A percentile compares a stretch with the other conserved stretches of the same genome.
phyloP scores from a whole-genome alignment of 2,329 filamentous ascomycete species.

The Penicillium corylophilum region DNA sequence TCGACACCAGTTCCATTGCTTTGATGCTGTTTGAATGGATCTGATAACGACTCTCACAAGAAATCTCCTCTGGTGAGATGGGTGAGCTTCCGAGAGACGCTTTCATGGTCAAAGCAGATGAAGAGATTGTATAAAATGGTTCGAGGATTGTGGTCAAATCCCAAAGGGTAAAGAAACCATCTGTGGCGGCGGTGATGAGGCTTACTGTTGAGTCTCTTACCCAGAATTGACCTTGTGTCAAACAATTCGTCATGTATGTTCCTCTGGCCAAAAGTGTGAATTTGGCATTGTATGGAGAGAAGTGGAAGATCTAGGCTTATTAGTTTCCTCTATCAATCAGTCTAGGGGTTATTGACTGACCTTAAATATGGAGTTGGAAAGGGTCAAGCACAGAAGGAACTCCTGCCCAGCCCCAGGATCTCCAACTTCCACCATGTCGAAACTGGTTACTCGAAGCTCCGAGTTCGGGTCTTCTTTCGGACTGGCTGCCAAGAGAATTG shows the following conservation, averaged over 20 bases:
- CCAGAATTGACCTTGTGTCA: constrained; percentile 61
- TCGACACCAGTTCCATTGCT: constrained; percentile 37
- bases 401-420: constrained; percentile 22
- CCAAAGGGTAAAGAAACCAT: constrained; percentile 72
- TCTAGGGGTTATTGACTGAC: constrained; percentile 29
- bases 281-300: constrained; percentile 25
- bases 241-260: constrained; percentile 69
- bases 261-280: constrained; percentile 53
- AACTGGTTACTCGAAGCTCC: constrained; percentile 79
- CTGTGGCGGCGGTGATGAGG: constrained; percentile 69
- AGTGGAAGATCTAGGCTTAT: constrained; percentile 47
- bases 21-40: constrained; percentile 85
- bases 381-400: constrained; percentile 67
- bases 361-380: constrained; percentile 81
- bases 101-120: constrained; percentile 19
- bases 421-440: constrained; percentile 56
- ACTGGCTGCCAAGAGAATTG: constrained; percentile 53
- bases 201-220: constrained; percentile 44
- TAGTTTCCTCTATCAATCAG: constrained; percentile 4
- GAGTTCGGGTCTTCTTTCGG: constrained; percentile 49
- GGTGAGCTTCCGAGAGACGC: constrained; percentile 23
- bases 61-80: constrained; percentile 19
- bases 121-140: constrained; percentile 28
- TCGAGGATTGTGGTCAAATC: constrained; percentile 35
- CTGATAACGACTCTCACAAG: constrained; percentile 42